phyloP scores from a whole-genome alignment of 2,329 filamentous ascomycete genomes.

The Intubia oerlemansii region DNA sequence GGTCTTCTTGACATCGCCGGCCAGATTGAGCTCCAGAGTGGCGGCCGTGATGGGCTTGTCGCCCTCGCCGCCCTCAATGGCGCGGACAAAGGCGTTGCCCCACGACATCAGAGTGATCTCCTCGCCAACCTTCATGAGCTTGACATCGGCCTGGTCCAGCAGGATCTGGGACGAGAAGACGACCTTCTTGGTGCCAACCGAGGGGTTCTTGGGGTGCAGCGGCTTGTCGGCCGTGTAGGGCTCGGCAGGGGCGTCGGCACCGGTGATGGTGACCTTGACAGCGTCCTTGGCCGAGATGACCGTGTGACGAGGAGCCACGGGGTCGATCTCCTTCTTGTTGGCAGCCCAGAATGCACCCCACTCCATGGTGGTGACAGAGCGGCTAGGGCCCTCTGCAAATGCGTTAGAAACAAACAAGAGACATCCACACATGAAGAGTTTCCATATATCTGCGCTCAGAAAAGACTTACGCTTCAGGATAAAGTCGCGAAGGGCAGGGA shows the following conservation, averaged over 20 bases:
- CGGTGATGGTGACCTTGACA: constrained; percentile 49
- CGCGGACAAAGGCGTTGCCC: constrained; percentile 70
- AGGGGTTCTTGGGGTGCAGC: constrained; percentile 75
- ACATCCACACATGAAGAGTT: not conserved
- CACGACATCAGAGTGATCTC: constrained; percentile 94
- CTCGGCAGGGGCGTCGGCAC: constrained; percentile 41
- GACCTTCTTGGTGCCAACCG: constrained; percentile 71
- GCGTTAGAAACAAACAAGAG: not conserved
- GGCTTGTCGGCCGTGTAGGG: constrained; percentile 54
- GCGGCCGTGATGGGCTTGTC: constrained; percentile 40
- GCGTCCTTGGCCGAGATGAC: constrained; percentile 48
- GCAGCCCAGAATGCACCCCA: constrained; percentile 54
- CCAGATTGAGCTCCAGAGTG: constrained; percentile 70
- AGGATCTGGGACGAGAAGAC: constrained; percentile 54
- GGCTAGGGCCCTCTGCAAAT: constrained; percentile 42
- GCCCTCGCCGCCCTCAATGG: constrained; percentile 27
- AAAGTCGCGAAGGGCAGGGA: constrained; percentile 60
- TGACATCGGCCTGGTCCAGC: constrained; percentile 72
- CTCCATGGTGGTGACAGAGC: constrained; percentile 68
- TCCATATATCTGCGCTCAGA: not conserved
- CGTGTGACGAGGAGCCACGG: constrained; percentile 51
- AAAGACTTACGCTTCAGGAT: constrained; percentile 39
- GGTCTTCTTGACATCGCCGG: constrained; percentile 85
- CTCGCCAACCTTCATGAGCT: constrained; percentile 61
- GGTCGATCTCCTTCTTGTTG: constrained; percentile 73